A percentile compares a stretch with the other conserved stretches of the same genome.
phyloP scores from a whole-genome alignment of 345 rosid genomes.

The Murraya paniculata region DNA sequence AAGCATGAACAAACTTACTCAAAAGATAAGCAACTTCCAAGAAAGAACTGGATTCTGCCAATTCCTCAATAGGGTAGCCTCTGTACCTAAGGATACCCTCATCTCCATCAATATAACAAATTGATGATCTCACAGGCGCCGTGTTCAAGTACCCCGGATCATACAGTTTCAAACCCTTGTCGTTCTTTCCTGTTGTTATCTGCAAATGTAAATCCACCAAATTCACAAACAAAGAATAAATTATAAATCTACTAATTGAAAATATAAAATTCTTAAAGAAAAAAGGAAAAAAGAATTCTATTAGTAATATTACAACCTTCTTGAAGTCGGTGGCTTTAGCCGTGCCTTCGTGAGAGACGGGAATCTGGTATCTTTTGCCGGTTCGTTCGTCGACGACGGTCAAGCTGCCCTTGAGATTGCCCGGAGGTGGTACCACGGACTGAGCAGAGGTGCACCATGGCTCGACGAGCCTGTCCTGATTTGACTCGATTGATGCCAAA shows the following conservation, averaged over 20 bases:
- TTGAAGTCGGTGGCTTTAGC: slow-evolving; percentile 79
- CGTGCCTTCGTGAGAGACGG: slow-evolving; percentile 64
- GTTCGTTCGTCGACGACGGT: slow-evolving; percentile 76
- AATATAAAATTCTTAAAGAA: neutral
- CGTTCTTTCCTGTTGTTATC: slow-evolving; percentile 69
- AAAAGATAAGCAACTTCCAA: slow-evolving; percentile 77
- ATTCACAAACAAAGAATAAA: neutral
- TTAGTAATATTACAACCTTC: slow-evolving; percentile 36
- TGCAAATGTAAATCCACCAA: slow-evolving; percentile 26
- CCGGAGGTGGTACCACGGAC: slow-evolving; percentile 34
- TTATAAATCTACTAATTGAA: neutral
- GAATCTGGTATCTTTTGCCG: slow-evolving; percentile 58
- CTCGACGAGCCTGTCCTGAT: slow-evolving; percentile 31
- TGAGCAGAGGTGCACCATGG: slow-evolving; percentile 51
- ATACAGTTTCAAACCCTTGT: slow-evolving; percentile 78
- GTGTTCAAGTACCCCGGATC: slow-evolving; percentile 96
- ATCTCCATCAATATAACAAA: slow-evolving; percentile 93
- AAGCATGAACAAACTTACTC: slow-evolving; percentile 32
- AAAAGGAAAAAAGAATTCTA: neutral
- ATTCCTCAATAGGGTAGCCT: slow-evolving; percentile 81
- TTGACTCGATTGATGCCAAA: slow-evolving; percentile 27
- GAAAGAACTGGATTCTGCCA: slow-evolving; percentile 73
- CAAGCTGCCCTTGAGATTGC: slow-evolving; percentile 51
- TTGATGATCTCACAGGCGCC: slow-evolving; percentile 82
- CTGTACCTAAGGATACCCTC: slow-evolving; percentile 84